These are phyloP conservation scores for Nelumbo lutea DNA, from an alignment of 164 flowering plant genomes.

Conservation along the genomic window DNA sequence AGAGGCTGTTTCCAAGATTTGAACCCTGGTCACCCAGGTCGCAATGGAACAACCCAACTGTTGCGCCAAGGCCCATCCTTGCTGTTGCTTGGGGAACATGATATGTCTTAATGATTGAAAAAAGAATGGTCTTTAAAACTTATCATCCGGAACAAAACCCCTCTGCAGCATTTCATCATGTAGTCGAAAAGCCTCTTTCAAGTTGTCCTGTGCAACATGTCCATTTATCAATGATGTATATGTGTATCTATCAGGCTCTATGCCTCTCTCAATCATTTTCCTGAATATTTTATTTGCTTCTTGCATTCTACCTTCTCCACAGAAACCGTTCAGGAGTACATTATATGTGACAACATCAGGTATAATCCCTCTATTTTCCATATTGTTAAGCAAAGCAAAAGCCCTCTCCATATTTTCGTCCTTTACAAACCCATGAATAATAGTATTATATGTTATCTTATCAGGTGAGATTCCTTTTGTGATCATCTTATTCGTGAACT, in stretches of 20 bases:
- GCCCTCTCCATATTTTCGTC: conserved; percentile 57
- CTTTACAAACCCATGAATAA: conserved; percentile 61
- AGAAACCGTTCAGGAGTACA: conserved; percentile 51
- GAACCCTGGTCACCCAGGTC: too few relatives aligned
- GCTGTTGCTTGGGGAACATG: background rate
- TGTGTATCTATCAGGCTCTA: conserved; percentile 67
- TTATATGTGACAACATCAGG: conserved; percentile 71
- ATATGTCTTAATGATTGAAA: background rate
- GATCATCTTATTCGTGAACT: conserved; percentile 50
- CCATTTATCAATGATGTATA: conserved; percentile 75
- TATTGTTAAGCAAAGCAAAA: conserved; percentile 41
- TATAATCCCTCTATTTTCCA: conserved; percentile 55
- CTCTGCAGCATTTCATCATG: conserved; percentile 88
- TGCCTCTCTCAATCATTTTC: conserved; percentile 57
- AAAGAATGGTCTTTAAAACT: conserved; percentile 32
- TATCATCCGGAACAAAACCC: conserved; percentile 83
- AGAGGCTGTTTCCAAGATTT: too few relatives aligned
- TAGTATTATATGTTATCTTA: conserved; percentile 65
- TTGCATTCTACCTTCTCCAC: conserved; percentile 69
- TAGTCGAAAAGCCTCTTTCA: conserved; percentile 75
- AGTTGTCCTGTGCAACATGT: conserved; percentile 54
- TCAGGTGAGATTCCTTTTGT: conserved; percentile 53
- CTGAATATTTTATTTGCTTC: conserved; percentile 53
- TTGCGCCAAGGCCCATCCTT: too few relatives aligned
- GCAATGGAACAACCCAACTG: too few relatives aligned